A percentile compares a stretch with the other conserved stretches of the same genome.
Conservation (phyloP, 805 yeast genomes). For the Middelhovenomyces tepae region DNA sequence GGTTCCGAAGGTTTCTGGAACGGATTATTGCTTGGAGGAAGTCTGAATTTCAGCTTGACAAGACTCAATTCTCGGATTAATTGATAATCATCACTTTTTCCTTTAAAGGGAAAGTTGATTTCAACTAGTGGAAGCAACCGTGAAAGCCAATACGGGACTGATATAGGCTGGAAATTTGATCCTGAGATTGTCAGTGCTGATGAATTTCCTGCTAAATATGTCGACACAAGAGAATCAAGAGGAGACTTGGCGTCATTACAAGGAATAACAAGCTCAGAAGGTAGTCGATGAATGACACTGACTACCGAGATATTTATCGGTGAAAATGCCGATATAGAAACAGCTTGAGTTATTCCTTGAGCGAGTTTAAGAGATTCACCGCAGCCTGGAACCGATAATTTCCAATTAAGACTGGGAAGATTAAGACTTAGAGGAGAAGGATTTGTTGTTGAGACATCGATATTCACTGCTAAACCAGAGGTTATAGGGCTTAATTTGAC, state of each 20-base stretch:
- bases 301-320: slow-evolving; percentile 13
- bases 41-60: slow-evolving; percentile 16
- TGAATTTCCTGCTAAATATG: slow-evolving; percentile 20
- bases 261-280: slow-evolving; percentile 15
- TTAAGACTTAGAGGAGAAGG: slow-evolving; percentile 8
- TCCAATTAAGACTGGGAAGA: slow-evolving; percentile 25
- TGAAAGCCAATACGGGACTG: slow-evolving; percentile 15
- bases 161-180: slow-evolving; percentile 2
- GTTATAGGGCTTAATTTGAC: slow-evolving; percentile 6
- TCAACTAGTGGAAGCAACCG: slow-evolving; percentile 10
- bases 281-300: slow-evolving; percentile 14
- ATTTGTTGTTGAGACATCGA: slow-evolving; percentile 4
- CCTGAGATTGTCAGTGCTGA: slow-evolving; percentile 19
- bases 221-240: slow-evolving; percentile 19
- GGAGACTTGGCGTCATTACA: slow-evolving; percentile 21
- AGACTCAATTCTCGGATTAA: slow-evolving; percentile 22
- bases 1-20: slow-evolving; percentile 8
- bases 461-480: slow-evolving; percentile 3
- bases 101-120: slow-evolving; percentile 15
- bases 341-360: slow-evolving; percentile 11
- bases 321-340: slow-evolving; percentile 9
- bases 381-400: slow-evolving; percentile 23
- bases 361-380: slow-evolving; percentile 11
- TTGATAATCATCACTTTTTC: slow-evolving; percentile 19
- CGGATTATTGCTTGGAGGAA: slow-evolving; percentile 11